These are phyloP conservation scores for Pyrenochaeta sp. DNA, from an alignment of 2,329 filamentous ascomycete genomes.

Conservation along the genomic window DNA sequence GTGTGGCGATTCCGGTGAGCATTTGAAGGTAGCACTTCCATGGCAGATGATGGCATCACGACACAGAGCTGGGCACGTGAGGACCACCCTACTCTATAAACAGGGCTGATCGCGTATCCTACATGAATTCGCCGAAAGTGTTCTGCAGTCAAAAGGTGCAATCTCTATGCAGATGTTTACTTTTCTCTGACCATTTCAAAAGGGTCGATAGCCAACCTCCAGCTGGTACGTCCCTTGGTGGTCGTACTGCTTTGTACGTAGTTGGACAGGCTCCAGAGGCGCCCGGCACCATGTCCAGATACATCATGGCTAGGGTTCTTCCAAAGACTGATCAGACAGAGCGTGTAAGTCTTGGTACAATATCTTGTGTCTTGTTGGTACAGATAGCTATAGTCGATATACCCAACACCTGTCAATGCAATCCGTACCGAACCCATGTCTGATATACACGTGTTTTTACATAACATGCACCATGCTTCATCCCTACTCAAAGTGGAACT, in stretches of 20 bases:
- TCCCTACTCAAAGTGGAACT: conserved; percentile 15
- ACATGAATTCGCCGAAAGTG: no score
- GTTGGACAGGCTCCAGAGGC: no score
- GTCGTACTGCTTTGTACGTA: no score
- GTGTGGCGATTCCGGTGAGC: conserved; percentile 17
- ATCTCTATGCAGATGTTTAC: no score
- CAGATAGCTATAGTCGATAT: background rate
- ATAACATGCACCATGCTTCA: conserved; percentile 9
- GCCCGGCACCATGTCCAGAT: background rate
- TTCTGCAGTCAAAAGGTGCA: no score
- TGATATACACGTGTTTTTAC: conserved; percentile 28
- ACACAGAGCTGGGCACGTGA: background rate
- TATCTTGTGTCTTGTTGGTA: background rate
- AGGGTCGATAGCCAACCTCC: no score
- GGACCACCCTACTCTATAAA: no score
- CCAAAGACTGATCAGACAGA: no score
- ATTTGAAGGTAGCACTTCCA: background rate
- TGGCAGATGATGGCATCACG: background rate
- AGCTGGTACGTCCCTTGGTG: no score
- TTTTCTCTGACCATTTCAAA: no score
- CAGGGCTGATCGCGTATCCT: no score
- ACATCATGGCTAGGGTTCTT: no score
- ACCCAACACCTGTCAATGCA: conserved; percentile 19
- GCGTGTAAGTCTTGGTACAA: background rate
- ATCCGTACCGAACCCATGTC: conserved; percentile 4